phyloP scores from a whole-genome alignment of 495 filamentous ascomycete species.

The Cercophora newfieldiana region DNA sequence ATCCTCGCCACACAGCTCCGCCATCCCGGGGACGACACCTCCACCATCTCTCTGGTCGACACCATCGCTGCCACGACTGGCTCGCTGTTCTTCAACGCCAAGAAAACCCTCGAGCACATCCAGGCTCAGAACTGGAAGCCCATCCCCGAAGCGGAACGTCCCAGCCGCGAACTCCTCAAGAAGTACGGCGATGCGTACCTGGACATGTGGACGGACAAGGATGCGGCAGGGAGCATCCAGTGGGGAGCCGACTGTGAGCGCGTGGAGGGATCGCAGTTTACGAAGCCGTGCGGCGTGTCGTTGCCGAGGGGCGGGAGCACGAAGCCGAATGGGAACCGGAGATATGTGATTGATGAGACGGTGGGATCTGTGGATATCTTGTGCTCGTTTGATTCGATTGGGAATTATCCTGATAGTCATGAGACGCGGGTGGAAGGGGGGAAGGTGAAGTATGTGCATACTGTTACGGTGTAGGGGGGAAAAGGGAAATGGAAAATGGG shows the following conservation, averaged over 20 bases:
- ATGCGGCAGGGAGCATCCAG: constrained; percentile 27
- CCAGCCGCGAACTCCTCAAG: constrained; percentile 39
- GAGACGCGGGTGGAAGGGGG: constrained; percentile 37
- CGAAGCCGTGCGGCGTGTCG: constrained; percentile 1
- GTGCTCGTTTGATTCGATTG: constrained; percentile 37
- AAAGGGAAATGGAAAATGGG: not conserved
- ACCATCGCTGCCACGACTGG: constrained; percentile 38
- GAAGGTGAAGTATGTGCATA: constrained; percentile 40
- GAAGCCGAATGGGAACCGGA: constrained; percentile 30
- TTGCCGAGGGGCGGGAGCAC: constrained; percentile 27
- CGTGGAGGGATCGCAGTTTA: constrained; percentile 33
- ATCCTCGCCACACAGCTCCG: constrained; percentile 39
- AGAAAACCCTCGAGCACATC: constrained; percentile 33
- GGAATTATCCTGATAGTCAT: constrained; percentile 34
- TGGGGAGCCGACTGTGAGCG: constrained; percentile 37
- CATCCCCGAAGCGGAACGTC: constrained; percentile 36
- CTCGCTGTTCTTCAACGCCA: constrained; percentile 44
- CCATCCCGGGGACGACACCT: constrained; percentile 28
- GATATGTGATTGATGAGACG: constrained; percentile 40
- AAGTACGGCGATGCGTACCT: constrained; percentile 47
- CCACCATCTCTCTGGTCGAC: constrained; percentile 36
- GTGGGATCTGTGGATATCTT: constrained; percentile 38
- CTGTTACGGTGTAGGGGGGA: constrained; percentile 19
- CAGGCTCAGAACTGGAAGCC: constrained; percentile 36
- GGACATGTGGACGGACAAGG: constrained; percentile 38